Evolutionary conservation across 352 stramenopile species (phyloP), one percentile per base, ranked within the genome.

Genomic region (Globisporangium emineosum): DNA sequence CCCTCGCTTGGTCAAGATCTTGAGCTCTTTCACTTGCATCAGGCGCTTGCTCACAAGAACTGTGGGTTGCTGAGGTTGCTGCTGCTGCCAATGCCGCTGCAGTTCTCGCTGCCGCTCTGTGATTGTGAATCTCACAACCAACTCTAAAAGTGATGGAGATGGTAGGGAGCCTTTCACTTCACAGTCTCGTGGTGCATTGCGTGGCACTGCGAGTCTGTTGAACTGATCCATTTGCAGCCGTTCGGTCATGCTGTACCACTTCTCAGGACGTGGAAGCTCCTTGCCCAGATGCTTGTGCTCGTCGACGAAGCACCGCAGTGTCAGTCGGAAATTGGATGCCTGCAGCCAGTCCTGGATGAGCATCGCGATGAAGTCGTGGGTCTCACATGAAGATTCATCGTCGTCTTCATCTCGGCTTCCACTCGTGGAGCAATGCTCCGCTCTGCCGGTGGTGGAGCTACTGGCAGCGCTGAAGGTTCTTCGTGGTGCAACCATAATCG

Each of bases 331-430:
- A 30, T 69, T 72, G 37, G 60, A 69, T 15, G 65, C 37, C 32
- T 67, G 65, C 47, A 88, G 67, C 78, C 78, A 88, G 40, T 88
- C 74, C 33, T 86, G 76, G 5, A 88, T 47, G 5, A 88, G 67
- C 47, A 81, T 65, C 64, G 73, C 32, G 47, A 76, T 57, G 30
- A 56, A 37, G n/a, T 71, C 62, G 10, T 60, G 27, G 17, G 35
- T 30, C 9, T 49, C 27, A 43, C 23, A 21, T 5, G 17, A 3
- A n/a, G 17, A 21, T 17, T 8, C 1, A 12, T 51, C 27, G 9
- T 67, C 52, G 33, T 61, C 42, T 69, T 65, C 49, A 25, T 65
- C 33, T 53, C 59, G 49, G 17, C 30, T 45, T 43, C 19, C n/a
- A 17, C n/a, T 29, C 3, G n/a, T 15, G 9, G 43, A 27, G 21